These are phyloP conservation scores for Ottelia alismoides DNA, from an alignment of 106 monocot species.

Conservation along the genomic window DNA sequence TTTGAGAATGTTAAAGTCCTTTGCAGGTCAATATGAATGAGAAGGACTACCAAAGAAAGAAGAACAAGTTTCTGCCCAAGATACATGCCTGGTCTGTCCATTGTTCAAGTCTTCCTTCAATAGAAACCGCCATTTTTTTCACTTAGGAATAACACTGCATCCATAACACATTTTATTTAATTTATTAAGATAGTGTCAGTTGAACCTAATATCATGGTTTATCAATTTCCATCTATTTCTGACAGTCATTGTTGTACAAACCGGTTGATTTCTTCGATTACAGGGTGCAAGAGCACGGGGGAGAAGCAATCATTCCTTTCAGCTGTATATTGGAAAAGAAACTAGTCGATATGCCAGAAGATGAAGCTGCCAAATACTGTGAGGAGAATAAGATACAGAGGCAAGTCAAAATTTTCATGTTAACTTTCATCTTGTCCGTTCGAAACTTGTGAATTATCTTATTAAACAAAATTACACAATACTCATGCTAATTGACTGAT, in stretches of 20 bases:
- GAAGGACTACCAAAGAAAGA: constrained; percentile 95
- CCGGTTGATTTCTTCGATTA: neutral
- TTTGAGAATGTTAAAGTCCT: no score
- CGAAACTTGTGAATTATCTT: no score
- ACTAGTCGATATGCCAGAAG: constrained; percentile 84
- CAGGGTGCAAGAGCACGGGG: constrained; percentile 98
- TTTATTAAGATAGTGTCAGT: no score
- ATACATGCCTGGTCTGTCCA: constrained; percentile 84
- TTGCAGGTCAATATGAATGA: constrained; percentile 96
- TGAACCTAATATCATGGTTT: no score
- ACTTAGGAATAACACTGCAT: no score
- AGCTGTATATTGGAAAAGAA: constrained; percentile 86
- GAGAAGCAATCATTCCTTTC: constrained; percentile 82
- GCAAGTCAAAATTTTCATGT: constrained; percentile 11
- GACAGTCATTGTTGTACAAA: neutral
- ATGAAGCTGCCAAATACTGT: constrained; percentile 97
- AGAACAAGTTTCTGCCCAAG: constrained; percentile 96
- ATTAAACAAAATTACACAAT: neutral
- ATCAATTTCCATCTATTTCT: no score
- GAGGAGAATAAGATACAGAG: constrained; percentile 90
- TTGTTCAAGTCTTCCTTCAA: neutral
- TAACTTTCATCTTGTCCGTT: neutral
- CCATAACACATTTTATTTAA: no score
- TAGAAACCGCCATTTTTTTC: neutral
- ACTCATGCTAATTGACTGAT: neutral